Evolutionary conservation across 2,329 filamentous ascomycete genomes (phyloP).

Genomic region (Fusarium bulbicola): DNA sequence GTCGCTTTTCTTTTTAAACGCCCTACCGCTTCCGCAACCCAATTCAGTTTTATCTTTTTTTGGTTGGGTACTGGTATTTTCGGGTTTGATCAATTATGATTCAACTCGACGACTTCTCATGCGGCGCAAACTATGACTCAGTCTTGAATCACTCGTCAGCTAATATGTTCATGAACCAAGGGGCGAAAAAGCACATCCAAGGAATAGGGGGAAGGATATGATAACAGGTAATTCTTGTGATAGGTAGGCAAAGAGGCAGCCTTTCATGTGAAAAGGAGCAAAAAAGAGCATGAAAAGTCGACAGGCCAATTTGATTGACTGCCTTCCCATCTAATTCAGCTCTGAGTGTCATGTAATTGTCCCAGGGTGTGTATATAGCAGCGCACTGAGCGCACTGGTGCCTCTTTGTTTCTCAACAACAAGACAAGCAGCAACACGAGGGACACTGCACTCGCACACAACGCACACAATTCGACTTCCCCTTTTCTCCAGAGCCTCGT

Average conservation of each 20-base stretch:
- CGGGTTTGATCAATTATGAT: constrained; percentile 26
- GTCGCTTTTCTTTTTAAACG: constrained; percentile 17
- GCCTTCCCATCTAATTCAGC: constrained; percentile 34
- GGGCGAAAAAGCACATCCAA: constrained; percentile 11
- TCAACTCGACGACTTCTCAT: constrained; percentile 25
- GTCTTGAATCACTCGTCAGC: constrained; percentile 21
- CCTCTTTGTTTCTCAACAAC: constrained; percentile 35
- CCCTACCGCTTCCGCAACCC: constrained; percentile 30
- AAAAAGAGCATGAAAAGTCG: constrained; percentile 28
- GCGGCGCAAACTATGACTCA: constrained; percentile 37
- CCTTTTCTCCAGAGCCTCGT: constrained; percentile 22
- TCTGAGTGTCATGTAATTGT: constrained; percentile 13
- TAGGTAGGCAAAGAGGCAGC: constrained; percentile 32
- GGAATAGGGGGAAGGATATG: constrained; percentile 23
- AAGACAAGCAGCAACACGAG: constrained; percentile 32
- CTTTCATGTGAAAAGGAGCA: constrained; percentile 34
- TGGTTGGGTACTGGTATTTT: constrained; percentile 32
- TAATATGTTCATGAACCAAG: constrained; percentile 8
- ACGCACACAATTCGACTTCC: constrained; percentile 34
- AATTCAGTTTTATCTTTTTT: constrained; percentile 20
- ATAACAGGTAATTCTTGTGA: constrained; percentile 6
- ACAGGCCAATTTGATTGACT: constrained; percentile 30
- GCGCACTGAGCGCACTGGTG: constrained; percentile 11
- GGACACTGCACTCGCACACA: constrained; percentile 22
- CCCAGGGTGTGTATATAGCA: constrained; percentile 31